Base-by-base conservation (phyloP, 2,329 filamentous ascomycete species). In the Trichoderma oligosporum region DNA sequence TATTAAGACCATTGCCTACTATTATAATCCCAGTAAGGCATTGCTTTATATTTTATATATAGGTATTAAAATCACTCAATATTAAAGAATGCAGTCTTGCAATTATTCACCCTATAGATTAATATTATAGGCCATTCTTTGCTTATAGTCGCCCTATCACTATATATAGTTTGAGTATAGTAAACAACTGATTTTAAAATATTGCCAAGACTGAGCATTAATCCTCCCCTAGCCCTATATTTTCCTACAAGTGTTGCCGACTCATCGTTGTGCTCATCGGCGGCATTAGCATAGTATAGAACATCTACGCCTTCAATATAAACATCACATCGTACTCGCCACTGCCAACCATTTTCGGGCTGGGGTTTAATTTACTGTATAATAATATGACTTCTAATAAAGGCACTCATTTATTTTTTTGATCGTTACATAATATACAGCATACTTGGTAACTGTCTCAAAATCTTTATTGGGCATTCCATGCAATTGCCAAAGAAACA, bases 1-100 rank as follows among this genome's bases (percentile, higher is more conserved):
- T 20, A 45, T 45, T 42, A 5, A 12, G 4, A 14, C 12, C 20
- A 52, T 25, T 35, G 22, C 54, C 54, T 4, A 24, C 54, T 18
- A 31, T 51, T 6, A 56, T 14, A 18, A 56, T 56, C 11, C 44
- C 44, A 2, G 45, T 45, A n/a, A 45, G 42, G n/a, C 54, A 35
- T 22, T 6, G 8, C 9, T 56, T 1, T 14, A 51, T 51, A 31
- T 56, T 35, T 45, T 45, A 56, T 3, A 56, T 22, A 36, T 35
- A 56, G 3, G 54, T 20, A 2, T 45, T 44, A 8, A 35, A 56
- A 35, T 56, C 54, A 3, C 36, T 45, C 6, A 2, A 0, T 8
- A 3, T 2, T 4, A 35, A n/a, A 56, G 38, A 56, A 56, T 1
- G 35, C 12, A 8, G 20, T 8, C n/a, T 7, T 4, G 7, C 11